Percentiles rank a stretch among this genome's conserved stretches.
These are phyloP conservation scores for Sporothrix humicola DNA, from an alignment of 2,329 filamentous ascomycete genomes.

Conservation along the genomic window DNA sequence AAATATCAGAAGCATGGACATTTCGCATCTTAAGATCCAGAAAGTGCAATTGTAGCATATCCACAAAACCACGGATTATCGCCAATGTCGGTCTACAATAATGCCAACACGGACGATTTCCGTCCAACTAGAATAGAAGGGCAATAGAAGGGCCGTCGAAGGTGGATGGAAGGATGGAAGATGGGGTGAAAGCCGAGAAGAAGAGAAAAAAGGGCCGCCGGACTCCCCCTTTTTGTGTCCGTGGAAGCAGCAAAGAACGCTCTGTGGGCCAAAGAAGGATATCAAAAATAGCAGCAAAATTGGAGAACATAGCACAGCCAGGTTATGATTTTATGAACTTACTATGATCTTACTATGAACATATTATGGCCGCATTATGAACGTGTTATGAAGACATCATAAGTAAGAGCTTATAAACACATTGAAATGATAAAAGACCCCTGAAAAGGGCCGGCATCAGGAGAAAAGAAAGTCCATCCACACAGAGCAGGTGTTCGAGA, in stretches of 20 bases:
- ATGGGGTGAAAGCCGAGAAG: not conserved
- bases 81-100: not conserved
- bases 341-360: too few species aligned
- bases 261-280: too few species aligned
- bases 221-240: conserved; percentile 26
- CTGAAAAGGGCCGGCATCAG: not conserved
- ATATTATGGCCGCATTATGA: too few species aligned
- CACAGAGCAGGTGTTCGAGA: not conserved
- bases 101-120: not conserved
- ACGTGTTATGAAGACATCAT: not conserved
- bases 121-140: not conserved
- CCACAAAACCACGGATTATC: not conserved
- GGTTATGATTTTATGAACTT: too few species aligned
- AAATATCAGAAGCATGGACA: not conserved
- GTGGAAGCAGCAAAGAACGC: not conserved
- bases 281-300: not conserved
- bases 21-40: not conserved
- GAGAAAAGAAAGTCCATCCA: conserved; percentile 18
- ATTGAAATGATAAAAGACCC: not conserved
- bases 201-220: not conserved
- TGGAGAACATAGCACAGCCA: not conserved
- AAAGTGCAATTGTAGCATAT: not conserved
- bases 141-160: not conserved
- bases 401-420: not conserved
- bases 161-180: not conserved